These are phyloP conservation scores for Polygonum maritimum DNA, from an alignment of 148 eudicot species.

Conservation along the genomic window DNA sequence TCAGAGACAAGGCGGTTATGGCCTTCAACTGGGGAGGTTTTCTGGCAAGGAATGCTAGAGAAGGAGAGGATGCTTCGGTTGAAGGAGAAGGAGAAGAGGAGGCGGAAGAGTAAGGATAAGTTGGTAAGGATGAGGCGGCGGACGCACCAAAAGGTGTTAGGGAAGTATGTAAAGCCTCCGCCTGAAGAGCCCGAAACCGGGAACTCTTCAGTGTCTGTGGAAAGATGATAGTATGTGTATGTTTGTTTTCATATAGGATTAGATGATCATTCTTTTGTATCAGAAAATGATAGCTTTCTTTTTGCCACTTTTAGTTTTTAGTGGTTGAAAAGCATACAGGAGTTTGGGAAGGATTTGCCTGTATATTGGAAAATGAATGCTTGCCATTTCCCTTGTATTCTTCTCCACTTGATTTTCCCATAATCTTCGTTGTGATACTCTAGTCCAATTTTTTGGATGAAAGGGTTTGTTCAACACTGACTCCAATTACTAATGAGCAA, in stretches of 20 bases:
- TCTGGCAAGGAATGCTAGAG: conserved; percentile 71
- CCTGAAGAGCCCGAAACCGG: conserved; percentile 21
- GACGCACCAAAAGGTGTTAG: conserved; percentile 46
- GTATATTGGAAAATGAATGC: conserved; percentile 14
- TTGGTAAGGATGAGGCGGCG: conserved; percentile 43
- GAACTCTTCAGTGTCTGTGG: background rate
- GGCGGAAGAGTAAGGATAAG: conserved; percentile 48
- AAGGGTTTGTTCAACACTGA: background rate
- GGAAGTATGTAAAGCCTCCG: conserved; percentile 65
- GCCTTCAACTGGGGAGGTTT: conserved; percentile 85
- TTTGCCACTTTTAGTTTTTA: background rate
- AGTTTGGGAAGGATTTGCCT: conserved; percentile 20
- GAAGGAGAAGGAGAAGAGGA: conserved; percentile 44
- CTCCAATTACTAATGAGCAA: background rate
- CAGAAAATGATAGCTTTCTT: conserved; percentile 12
- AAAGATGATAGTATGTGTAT: background rate
- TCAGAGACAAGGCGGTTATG: conserved; percentile 64
- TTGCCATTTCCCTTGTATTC: background rate
- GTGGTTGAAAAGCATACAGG: conserved; percentile 19
- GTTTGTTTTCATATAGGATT: conserved; percentile 9
- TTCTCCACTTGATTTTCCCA: background rate
- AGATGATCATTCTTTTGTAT: conserved; percentile 28
- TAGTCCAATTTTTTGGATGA: background rate
- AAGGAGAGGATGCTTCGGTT: conserved; percentile 48
- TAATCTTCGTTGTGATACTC: background rate